Conservation (phyloP, 1,139 yeast genomes). For the Suhomyces guaymorum region DNA sequence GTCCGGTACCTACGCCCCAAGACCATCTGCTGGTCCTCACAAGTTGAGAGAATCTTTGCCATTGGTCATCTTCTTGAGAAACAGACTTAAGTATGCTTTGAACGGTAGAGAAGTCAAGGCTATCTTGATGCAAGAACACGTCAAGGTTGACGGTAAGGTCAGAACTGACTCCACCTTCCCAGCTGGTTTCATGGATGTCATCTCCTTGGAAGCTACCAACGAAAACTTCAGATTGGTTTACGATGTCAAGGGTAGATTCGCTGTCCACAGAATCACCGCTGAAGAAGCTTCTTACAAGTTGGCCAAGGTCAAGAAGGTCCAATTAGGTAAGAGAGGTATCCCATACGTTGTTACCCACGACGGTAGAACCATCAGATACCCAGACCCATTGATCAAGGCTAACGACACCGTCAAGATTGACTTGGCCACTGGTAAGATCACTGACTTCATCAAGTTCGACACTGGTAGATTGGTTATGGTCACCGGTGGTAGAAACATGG, state of each 20-base stretch:
- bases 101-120: conserved; percentile 99
- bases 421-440: conserved; percentile 91
- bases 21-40: conserved; percentile 99
- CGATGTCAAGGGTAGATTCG: conserved; percentile 98
- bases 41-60: conserved; percentile 99
- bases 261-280: conserved; percentile 98
- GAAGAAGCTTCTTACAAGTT: conserved; percentile 98
- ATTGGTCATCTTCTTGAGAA: conserved; percentile 95
- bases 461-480: conserved; percentile 95
- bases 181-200: conserved; percentile 99
- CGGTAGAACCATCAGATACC: conserved; percentile 99
- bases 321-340: conserved; percentile 96
- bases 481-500: conserved; percentile 99
- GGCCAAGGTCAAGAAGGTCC: conserved; percentile 96
- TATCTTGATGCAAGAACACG: conserved; percentile 98
- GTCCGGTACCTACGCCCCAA: conserved; percentile 99
- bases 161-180: conserved; percentile 99
- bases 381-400: conserved; percentile 94
- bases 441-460: conserved; percentile 90
- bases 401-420: conserved; percentile 97
- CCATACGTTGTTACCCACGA: conserved; percentile 99
- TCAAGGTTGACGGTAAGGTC: conserved; percentile 98
- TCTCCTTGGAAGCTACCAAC: conserved; percentile 94
- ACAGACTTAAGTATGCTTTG: conserved; percentile 98
- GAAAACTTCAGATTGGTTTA: conserved; percentile 98